These are phyloP conservation scores for Mycena haematopus DNA, from an alignment of 768 basidiomycete species.

Conservation along the genomic window DNA sequence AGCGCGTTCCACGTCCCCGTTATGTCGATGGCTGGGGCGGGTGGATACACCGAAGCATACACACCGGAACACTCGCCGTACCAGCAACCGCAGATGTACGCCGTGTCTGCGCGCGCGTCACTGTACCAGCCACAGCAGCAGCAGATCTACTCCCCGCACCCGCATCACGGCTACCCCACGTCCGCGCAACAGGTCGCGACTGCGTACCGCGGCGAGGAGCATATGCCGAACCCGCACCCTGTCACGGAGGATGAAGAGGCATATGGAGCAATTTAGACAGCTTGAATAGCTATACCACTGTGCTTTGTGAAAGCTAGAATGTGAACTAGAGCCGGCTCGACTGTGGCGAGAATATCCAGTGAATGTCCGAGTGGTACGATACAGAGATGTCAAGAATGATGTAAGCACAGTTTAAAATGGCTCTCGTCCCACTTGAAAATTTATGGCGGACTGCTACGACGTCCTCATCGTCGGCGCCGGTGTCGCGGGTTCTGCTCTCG, in stretches of 20 bases:
- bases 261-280: conserved; percentile 21
- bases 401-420: conserved; percentile 10
- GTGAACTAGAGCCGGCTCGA: conserved; percentile 10
- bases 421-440: background rate
- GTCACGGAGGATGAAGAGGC: conserved; percentile 3
- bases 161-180: conserved; percentile 18
- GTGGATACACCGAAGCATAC: background rate
- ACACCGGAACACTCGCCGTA: background rate
- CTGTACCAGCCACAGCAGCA: conserved; percentile 3
- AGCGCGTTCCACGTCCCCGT: conserved; percentile 8
- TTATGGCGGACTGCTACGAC: conserved; percentile 56
- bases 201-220: conserved; percentile 17
- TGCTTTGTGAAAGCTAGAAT: no score
- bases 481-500: conserved; percentile 86
- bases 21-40: background rate
- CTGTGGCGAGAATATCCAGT: background rate
- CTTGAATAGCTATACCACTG: conserved; percentile 5
- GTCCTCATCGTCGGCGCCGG: conserved; percentile 92
- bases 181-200: conserved; percentile 19
- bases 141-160: conserved; percentile 23
- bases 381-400: background rate
- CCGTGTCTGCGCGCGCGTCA: no score
- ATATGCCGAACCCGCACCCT: conserved; percentile 15
- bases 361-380: conserved; percentile 10
- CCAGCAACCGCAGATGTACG: background rate